Evolutionary conservation across 176 grass and related monocot genomes (phyloP).

Genomic region (Carex myosuroides): DNA sequence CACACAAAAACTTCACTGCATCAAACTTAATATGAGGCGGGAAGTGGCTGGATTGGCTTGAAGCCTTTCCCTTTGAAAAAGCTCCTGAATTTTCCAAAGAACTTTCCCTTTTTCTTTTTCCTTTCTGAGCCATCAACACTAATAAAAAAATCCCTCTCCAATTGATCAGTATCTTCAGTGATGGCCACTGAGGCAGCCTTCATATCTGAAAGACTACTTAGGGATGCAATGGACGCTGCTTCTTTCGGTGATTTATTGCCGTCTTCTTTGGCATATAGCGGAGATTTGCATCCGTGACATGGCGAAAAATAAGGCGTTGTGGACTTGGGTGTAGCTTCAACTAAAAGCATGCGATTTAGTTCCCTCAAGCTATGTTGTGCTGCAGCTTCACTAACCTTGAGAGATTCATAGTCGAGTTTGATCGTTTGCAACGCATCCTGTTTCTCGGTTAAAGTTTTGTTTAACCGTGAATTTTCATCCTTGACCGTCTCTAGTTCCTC

Average conservation of each 20-base stretch:
- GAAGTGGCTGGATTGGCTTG: constrained; percentile 7
- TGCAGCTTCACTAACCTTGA: constrained; percentile 73
- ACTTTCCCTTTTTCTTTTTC: constrained; percentile 43
- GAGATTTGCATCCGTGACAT: constrained; percentile 27
- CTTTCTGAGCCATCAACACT: constrained; percentile 23
- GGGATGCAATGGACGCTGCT: background rate
- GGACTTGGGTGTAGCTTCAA: constrained; percentile 9
- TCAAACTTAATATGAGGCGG: background rate
- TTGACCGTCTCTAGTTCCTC: constrained; percentile 67
- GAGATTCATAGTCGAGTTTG: constrained; percentile 69
- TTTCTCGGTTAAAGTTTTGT: constrained; percentile 61
- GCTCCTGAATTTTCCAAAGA: constrained; percentile 53
- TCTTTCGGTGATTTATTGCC: constrained; percentile 3
- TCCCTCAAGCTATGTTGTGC: constrained; percentile 60
- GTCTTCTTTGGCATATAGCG: constrained; percentile 22
- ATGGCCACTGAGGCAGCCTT: background rate
- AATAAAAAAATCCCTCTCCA: constrained; percentile 17
- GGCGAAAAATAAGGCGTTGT: background rate
- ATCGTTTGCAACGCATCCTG: constrained; percentile 47
- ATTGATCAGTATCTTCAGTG: constrained; percentile 31
- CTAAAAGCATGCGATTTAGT: constrained; percentile 55
- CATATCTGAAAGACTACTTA: constrained; percentile 6
- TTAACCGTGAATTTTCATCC: constrained; percentile 61
- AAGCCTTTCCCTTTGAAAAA: constrained; percentile 22
- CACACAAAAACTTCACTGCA: background rate